A percentile compares a stretch with the other conserved stretches of the same genome.
These are phyloP conservation scores for Aspergillus fumigatus DNA, from an alignment of 2,329 filamentous ascomycete species.

Conservation along the genomic window DNA sequence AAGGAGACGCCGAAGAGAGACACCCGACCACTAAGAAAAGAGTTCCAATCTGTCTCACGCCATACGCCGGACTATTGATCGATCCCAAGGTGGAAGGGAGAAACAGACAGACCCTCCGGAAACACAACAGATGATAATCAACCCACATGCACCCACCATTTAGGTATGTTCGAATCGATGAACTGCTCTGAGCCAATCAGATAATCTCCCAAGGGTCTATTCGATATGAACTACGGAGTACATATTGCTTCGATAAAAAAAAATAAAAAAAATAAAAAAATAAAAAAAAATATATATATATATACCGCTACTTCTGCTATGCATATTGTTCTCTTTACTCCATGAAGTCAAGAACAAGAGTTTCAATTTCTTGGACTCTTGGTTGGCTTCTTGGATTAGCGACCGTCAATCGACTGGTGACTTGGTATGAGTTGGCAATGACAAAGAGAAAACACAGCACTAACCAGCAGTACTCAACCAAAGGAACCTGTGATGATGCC, in stretches of 20 bases:
- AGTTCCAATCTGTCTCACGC: slow-evolving; percentile 5
- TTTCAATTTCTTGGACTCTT: neutral
- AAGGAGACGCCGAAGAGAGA: neutral
- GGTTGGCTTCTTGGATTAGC: neutral
- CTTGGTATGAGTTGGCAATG: neutral
- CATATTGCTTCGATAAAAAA: too few species aligned
- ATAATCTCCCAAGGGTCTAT: neutral
- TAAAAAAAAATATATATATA: too few species aligned
- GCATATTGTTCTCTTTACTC: too few species aligned
- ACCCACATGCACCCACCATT: neutral
- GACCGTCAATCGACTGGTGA: neutral
- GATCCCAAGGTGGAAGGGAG: too few species aligned
- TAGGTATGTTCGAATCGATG: slow-evolving; percentile 3
- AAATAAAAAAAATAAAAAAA: too few species aligned
- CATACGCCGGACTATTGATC: neutral
- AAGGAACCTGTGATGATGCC: neutral
- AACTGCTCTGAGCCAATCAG: slow-evolving; percentile 6
- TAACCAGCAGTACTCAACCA: neutral
- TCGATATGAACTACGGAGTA: too few species aligned
- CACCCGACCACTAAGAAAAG: neutral
- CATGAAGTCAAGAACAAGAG: too few species aligned
- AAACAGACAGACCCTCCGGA: neutral
- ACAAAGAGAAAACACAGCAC: neutral
- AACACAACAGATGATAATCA: neutral
- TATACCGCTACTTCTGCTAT: neutral